Conservation (phyloP, 2,329 filamentous ascomycete genomes). For the Ceratocystis smalleyi region DNA sequence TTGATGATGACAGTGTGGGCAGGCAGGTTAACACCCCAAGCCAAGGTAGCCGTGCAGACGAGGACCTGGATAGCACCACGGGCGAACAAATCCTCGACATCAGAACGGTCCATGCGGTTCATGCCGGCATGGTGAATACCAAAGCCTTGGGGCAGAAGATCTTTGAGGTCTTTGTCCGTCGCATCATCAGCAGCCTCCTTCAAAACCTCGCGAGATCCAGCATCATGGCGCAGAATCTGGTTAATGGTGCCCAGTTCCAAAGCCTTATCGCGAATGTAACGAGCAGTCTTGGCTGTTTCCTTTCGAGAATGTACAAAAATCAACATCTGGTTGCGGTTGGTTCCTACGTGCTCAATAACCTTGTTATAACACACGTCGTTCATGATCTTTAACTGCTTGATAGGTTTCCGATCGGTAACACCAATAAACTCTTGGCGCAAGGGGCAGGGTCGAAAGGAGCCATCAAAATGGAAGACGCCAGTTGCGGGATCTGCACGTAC, state of each 20-base stretch:
- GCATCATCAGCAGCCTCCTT: constrained; percentile 71
- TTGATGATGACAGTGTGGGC: constrained; percentile 99
- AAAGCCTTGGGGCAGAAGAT: constrained; percentile 87
- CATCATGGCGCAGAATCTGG: constrained; percentile 84
- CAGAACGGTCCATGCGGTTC: constrained; percentile 84
- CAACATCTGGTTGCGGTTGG: constrained; percentile 90
- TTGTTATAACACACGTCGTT: constrained; percentile 98
- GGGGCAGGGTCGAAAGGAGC: constrained; percentile 82
- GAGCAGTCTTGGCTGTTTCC: constrained; percentile 93
- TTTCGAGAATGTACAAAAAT: constrained; percentile 98
- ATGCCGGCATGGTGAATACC: constrained; percentile 98
- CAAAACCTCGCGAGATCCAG: constrained; percentile 76
- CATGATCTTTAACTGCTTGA: constrained; percentile 98
- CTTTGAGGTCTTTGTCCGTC: constrained; percentile 77
- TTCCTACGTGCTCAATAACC: constrained; percentile 87
- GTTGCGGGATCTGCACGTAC: constrained; percentile 73
- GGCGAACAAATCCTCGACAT: constrained; percentile 87
- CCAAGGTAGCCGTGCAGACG: constrained; percentile 92
- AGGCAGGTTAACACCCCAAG: constrained; percentile 96
- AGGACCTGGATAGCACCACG: constrained; percentile 87
- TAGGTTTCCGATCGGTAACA: constrained; percentile 92
- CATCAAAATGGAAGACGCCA: constrained; percentile 91
- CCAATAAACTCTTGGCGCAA: constrained; percentile 94
- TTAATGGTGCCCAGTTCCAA: constrained; percentile 95
- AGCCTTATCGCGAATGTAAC: constrained; percentile 90